These are phyloP conservation scores for Fusarium sp. DNA, from an alignment of 2,329 filamentous ascomycete genomes.

Conservation along the genomic window DNA sequence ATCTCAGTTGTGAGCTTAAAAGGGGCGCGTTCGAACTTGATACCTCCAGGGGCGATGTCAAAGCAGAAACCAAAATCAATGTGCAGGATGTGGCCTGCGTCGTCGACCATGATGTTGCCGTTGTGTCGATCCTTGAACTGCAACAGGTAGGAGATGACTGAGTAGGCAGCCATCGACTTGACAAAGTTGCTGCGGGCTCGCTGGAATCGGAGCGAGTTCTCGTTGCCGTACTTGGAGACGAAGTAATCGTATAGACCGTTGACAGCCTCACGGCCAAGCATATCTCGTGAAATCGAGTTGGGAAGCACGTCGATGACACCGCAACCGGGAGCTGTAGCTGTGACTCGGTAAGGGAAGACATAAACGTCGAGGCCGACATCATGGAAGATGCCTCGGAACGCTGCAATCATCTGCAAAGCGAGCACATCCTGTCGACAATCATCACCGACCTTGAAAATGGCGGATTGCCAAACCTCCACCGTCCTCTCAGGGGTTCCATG, in stretches of 20 bases:
- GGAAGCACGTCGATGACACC: constrained; percentile 98
- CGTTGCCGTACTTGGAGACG: constrained; percentile 94
- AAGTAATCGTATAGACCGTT: constrained; percentile 99
- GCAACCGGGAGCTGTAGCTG: constrained; percentile 94
- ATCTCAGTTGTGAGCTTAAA: constrained; percentile 99
- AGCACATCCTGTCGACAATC: constrained; percentile 98
- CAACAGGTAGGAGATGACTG: constrained; percentile 92
- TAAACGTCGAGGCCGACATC: constrained; percentile 94
- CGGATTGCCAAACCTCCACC: constrained; percentile 97
- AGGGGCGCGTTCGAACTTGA: constrained; percentile 96
- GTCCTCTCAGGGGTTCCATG: constrained; percentile 60
- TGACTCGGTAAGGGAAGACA: constrained; percentile 97
- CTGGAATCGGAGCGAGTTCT: constrained; percentile 94
- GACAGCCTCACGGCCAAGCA: constrained; percentile 97
- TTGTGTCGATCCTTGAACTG: constrained; percentile 99
- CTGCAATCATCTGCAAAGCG: constrained; percentile 96
- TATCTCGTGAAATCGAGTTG: constrained; percentile 97
- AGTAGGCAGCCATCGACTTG: constrained; percentile 99
- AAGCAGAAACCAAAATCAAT: constrained; percentile 99
- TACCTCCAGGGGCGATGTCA: constrained; percentile 95
- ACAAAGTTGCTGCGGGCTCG: constrained; percentile 97
- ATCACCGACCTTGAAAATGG: constrained; percentile 99
- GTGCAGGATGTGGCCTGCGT: constrained; percentile 95
- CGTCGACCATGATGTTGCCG: constrained; percentile 99
- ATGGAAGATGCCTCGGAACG: constrained; percentile 97